A percentile compares a stretch with the other conserved stretches of the same genome.
phyloP scores from a whole-genome alignment of 2,329 filamentous ascomycete genomes.

The Stemphylium lycopersici region DNA sequence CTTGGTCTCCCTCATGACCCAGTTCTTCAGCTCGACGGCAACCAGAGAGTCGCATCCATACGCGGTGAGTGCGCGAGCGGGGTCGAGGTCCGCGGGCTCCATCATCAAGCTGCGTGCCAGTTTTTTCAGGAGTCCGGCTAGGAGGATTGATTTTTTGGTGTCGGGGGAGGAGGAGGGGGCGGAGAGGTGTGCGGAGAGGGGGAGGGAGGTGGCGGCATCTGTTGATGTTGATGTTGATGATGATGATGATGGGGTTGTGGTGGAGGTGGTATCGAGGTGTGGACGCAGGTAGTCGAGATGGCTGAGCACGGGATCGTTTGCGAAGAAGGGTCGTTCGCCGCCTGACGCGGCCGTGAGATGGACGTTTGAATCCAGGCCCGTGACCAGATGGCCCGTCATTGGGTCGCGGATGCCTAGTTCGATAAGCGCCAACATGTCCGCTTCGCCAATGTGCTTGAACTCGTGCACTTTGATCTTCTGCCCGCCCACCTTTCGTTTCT shows the following conservation, averaged over 20 bases:
- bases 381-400: conserved; percentile 11
- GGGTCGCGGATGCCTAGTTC: conserved; percentile 14
- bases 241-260: too few relatives aligned
- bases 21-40: conserved; percentile 34
- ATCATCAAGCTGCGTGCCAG: conserved; percentile 22
- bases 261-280: not conserved
- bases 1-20: conserved; percentile 24
- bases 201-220: not conserved
- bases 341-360: not conserved
- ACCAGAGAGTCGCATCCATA: conserved; percentile 35
- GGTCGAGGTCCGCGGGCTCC: conserved; percentile 22
- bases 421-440: conserved; percentile 15
- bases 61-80: conserved; percentile 5
- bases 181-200: conserved; percentile 8
- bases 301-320: conserved; percentile 6
- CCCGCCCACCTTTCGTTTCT: conserved; percentile 7
- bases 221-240: too few relatives aligned
- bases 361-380: conserved; percentile 9
- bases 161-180: not conserved
- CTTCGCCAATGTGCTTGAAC: conserved; percentile 14
- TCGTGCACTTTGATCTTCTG: conserved; percentile 15
- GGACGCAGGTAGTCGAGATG: conserved; percentile 17
- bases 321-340: conserved; percentile 13
- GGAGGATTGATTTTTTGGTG: not conserved
- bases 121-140: conserved; percentile 17